phyloP scores from a whole-genome alignment of 2,329 filamentous ascomycete species.

The Ophiosphaerella herpotricha region DNA sequence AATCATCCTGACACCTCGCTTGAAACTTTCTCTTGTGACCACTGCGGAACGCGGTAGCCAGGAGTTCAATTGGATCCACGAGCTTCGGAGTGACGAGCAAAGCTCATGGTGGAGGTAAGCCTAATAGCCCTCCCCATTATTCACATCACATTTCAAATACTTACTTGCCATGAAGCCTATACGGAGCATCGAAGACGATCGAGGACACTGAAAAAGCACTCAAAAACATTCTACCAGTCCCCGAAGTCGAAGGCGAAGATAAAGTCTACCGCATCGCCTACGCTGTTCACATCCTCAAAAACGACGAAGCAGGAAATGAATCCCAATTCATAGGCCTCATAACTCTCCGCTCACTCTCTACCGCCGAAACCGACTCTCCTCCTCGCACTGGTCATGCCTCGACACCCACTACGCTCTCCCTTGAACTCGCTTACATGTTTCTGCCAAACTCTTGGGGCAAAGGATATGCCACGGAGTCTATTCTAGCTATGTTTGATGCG shows the following conservation, averaged over 20 bases:
- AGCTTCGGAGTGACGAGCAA: constrained; percentile 29
- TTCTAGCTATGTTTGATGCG: constrained; percentile 35
- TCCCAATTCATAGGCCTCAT: constrained; percentile 23
- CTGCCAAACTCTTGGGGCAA: constrained; percentile 38
- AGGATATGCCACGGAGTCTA: constrained; percentile 47
- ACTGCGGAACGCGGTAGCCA: constrained; percentile 22
- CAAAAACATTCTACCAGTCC: neutral
- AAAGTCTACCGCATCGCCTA: constrained; percentile 24
- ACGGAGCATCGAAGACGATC: constrained; percentile 21
- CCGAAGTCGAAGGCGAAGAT: constrained; percentile 2
- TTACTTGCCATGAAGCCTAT: constrained; percentile 14
- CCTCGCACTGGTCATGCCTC: constrained; percentile 6
- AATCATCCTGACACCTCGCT: constrained; percentile 25
- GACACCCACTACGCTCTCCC: constrained; percentile 20
- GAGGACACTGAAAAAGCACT: constrained; percentile 23
- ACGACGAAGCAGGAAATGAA: neutral
- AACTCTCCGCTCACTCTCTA: constrained; percentile 10
- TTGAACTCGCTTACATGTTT: constrained; percentile 44
- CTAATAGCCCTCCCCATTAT: neutral
- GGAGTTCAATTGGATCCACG: constrained; percentile 32
- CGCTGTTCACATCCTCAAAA: constrained; percentile 21
- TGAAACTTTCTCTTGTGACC: constrained; percentile 31
- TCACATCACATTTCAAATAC: neutral
- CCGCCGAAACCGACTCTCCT: constrained; percentile 9
- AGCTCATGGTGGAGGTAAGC: constrained; percentile 32